These are phyloP conservation scores for Brasilioporus rufonigricans DNA, from an alignment of 768 basidiomycete species.

Conservation along the genomic window DNA sequence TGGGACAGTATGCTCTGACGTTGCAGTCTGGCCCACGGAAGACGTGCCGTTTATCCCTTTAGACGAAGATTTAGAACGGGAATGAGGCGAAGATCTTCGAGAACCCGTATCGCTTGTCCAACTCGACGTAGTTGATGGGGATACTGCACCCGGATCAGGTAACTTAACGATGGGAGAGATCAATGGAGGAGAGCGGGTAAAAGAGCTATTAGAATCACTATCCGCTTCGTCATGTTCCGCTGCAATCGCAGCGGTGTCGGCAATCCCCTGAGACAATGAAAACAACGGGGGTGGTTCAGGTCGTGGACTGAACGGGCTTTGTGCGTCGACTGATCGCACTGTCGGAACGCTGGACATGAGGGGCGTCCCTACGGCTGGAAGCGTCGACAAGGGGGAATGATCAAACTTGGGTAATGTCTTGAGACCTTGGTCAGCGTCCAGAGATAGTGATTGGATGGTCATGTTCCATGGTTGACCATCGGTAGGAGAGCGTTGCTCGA, in stretches of 20 bases:
- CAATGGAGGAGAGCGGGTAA: constrained; percentile 27
- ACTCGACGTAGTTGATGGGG: constrained; percentile 25
- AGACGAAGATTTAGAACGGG: constrained; percentile 6
- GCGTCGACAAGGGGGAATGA: constrained; percentile 31
- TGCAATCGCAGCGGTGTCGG: neutral
- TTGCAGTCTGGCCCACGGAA: constrained; percentile 3
- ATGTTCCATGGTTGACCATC: constrained; percentile 15
- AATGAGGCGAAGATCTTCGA: constrained; percentile 10
- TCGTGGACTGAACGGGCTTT: constrained; percentile 31
- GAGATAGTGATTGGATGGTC: constrained; percentile 6
- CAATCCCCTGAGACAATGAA: constrained; percentile 20
- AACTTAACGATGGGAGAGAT: constrained; percentile 30
- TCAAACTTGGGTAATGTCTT: constrained; percentile 21
- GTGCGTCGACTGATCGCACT: constrained; percentile 12
- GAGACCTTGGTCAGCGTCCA: constrained; percentile 3
- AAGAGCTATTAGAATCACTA: constrained; percentile 23
- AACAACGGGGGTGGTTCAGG: constrained; percentile 19
- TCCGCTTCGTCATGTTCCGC: constrained; percentile 12
- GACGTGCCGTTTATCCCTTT: constrained; percentile 8
- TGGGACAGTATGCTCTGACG: constrained; percentile 17
- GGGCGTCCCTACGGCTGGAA: constrained; percentile 32
- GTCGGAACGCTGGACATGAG: constrained; percentile 14
- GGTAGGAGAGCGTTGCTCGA: constrained; percentile 27
- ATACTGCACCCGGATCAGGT: constrained; percentile 23
- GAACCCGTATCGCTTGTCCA: constrained; percentile 29